A percentile compares a stretch with the other conserved stretches of the same genome.
These are phyloP conservation scores for Eimeria praecox DNA, from an alignment of 169 alveolate species.

Conservation along the genomic window DNA sequence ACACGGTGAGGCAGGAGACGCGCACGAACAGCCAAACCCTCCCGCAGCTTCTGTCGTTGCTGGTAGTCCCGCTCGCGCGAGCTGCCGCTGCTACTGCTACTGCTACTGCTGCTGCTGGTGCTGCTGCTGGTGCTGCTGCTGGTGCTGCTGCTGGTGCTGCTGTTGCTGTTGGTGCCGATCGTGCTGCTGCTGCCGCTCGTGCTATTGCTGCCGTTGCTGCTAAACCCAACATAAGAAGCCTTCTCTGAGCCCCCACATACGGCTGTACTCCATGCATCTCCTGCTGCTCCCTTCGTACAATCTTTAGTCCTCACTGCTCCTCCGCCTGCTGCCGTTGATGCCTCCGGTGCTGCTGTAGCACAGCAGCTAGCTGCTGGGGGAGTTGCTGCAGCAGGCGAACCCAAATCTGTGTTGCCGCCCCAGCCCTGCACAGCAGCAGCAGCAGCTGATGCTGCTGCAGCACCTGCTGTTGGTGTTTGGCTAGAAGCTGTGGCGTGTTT, in stretches of 20 bases:
- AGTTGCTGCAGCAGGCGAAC: not conserved
- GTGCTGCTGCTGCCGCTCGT: not conserved
- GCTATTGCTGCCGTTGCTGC: not conserved
- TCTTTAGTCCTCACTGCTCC: not conserved
- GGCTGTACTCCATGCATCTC: not conserved
- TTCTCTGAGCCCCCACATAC: not conserved
- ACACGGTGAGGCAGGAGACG: constrained; percentile 50
- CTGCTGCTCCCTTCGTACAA: not conserved
- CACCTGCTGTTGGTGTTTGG: not conserved
- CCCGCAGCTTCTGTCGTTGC: constrained; percentile 59
- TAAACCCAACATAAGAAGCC: not conserved
- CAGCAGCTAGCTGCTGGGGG: not conserved
- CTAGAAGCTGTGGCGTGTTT: not conserved
- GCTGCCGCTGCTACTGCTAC: not conserved
- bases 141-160: not conserved
- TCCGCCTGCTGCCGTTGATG: not conserved
- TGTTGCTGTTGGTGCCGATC: not conserved
- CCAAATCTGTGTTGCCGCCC: not conserved
- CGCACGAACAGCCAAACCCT: constrained; percentile 59
- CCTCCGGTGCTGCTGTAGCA: not conserved
- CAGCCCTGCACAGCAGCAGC: constrained; percentile 8
- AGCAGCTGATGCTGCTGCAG: not conserved
- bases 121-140: constrained; percentile 6
- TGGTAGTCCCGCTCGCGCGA: constrained; percentile 64
- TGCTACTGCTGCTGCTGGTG: not conserved